These are phyloP conservation scores for Teratosphaeria nubilosa DNA, from an alignment of 2,329 filamentous ascomycete species.

Conservation along the genomic window DNA sequence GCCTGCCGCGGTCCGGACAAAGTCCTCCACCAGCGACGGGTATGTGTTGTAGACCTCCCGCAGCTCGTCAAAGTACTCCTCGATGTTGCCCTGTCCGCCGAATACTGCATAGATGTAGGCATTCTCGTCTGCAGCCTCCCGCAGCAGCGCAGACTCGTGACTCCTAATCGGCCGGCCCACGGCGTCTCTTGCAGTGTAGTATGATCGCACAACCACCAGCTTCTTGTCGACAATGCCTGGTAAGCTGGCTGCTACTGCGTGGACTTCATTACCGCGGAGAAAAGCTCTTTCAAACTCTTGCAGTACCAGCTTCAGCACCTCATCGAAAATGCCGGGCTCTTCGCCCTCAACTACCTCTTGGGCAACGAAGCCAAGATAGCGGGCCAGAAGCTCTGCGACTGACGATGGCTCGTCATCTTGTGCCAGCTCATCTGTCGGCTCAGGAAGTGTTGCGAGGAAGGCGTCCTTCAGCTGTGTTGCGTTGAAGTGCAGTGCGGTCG, in stretches of 20 bases:
- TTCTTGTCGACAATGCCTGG: slow-evolving; percentile 93
- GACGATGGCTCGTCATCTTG: slow-evolving; percentile 99
- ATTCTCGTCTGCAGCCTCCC: slow-evolving; percentile 73
- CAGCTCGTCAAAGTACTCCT: slow-evolving; percentile 98
- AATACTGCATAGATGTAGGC: slow-evolving; percentile 90
- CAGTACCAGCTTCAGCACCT: slow-evolving; percentile 82
- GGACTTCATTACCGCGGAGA: slow-evolving; percentile 90
- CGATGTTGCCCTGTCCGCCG: slow-evolving; percentile 95
- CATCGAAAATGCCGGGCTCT: slow-evolving; percentile 82
- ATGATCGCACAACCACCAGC: slow-evolving; percentile 75
- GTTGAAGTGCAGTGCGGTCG: slow-evolving; percentile 91
- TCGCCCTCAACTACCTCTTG: slow-evolving; percentile 85
- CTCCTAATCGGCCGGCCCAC: slow-evolving; percentile 77
- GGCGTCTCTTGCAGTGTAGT: slow-evolving; percentile 80
- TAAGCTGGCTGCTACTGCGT: slow-evolving; percentile 73
- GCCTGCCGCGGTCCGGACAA: slow-evolving; percentile 71
- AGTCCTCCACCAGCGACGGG: slow-evolving; percentile 76
- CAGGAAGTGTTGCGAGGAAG: slow-evolving; percentile 75
- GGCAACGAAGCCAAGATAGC: slow-evolving; percentile 86
- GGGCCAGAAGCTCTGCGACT: slow-evolving; percentile 78
- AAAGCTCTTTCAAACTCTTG: slow-evolving; percentile 96
- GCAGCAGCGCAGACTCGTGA: slow-evolving; percentile 85
- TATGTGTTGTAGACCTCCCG: slow-evolving; percentile 87
- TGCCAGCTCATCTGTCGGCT: slow-evolving; percentile 90
- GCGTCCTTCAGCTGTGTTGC: slow-evolving; percentile 87